phyloP scores from a whole-genome alignment of 768 basidiomycete genomes.

The Tremella yokohamensis region DNA sequence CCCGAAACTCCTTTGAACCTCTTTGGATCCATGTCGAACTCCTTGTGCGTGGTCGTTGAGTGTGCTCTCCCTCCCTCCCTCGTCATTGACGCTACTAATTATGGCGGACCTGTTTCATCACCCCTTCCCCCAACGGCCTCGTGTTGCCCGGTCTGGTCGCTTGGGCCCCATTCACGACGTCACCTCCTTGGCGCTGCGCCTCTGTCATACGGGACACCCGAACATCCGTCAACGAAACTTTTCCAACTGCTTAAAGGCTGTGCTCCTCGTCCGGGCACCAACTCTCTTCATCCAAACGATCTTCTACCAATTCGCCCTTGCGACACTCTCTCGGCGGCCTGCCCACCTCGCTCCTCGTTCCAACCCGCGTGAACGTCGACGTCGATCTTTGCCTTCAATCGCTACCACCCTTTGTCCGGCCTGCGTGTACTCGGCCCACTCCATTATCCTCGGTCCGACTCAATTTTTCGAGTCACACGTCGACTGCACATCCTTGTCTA shows the following conservation, averaged over 20 bases:
- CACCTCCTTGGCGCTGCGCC: too few relatives aligned
- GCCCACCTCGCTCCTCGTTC: too few relatives aligned
- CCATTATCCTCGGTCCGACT: slow-evolving; percentile 2
- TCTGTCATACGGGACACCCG: too few relatives aligned
- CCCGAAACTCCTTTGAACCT: slow-evolving; percentile 1
- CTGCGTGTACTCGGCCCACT: background rate
- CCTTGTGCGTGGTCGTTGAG: background rate
- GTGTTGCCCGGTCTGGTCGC: background rate
- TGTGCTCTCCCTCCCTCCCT: background rate
- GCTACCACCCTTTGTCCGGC: background rate
- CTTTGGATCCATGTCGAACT: background rate
- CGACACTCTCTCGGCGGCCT: too few relatives aligned
- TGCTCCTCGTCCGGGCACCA: too few relatives aligned
- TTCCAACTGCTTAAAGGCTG: too few relatives aligned
- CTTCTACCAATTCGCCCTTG: too few relatives aligned
- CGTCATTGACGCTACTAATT: background rate
- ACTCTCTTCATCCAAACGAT: too few relatives aligned
- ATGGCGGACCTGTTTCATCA: background rate
- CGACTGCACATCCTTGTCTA: background rate
- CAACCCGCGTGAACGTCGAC: background rate
- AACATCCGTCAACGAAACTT: too few relatives aligned
- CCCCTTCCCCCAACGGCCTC: background rate
- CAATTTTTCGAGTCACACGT: background rate
- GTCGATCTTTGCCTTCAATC: slow-evolving; percentile 1
- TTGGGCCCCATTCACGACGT: too few relatives aligned